These are phyloP conservation scores for Carex pumila DNA, from an alignment of 176 grass and related monocot species.

Conservation along the genomic window DNA sequence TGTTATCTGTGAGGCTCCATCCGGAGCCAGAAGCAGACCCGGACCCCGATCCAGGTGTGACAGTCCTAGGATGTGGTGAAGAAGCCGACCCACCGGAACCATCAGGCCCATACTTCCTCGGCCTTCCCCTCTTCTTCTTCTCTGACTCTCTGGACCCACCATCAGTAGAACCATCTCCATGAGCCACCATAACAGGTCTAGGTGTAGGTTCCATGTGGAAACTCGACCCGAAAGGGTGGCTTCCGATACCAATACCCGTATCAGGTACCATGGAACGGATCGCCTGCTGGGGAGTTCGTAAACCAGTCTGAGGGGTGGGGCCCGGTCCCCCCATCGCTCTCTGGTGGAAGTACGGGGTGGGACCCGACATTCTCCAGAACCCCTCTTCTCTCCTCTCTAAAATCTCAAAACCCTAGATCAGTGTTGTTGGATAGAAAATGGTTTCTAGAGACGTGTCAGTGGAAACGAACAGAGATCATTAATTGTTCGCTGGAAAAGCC, in stretches of 20 bases:
- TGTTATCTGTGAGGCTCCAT: slow-evolving; percentile 31
- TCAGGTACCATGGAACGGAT: slow-evolving; percentile 27
- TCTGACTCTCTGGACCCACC: slow-evolving; percentile 30
- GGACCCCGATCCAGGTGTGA: slow-evolving; percentile 46
- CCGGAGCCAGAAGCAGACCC: slow-evolving; percentile 28
- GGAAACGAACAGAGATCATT: slow-evolving; percentile 9
- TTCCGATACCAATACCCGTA: slow-evolving; percentile 16
- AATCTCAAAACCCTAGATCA: slow-evolving; percentile 27
- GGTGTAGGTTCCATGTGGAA: slow-evolving; percentile 13
- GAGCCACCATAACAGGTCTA: not conserved
- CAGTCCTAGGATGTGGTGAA: slow-evolving; percentile 24
- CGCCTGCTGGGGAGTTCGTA: not conserved
- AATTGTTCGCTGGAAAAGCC: not conserved
- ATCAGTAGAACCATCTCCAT: slow-evolving; percentile 15
- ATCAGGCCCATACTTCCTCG: slow-evolving; percentile 78
- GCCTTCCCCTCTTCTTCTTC: slow-evolving; percentile 77
- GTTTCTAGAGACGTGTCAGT: slow-evolving; percentile 1
- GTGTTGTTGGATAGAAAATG: not conserved
- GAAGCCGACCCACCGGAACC: slow-evolving; percentile 46
- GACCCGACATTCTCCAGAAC: slow-evolving; percentile 21
- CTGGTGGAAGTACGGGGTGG: slow-evolving; percentile 23
- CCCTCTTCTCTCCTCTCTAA: not conserved
- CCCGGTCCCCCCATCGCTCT: slow-evolving; percentile 17
- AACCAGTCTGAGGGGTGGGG: not conserved
- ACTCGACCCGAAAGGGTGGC: slow-evolving; percentile 8